Percentiles rank a stretch among this genome's conserved stretches.
phyloP scores from a whole-genome alignment of 2,329 filamentous ascomycete species.

The Magnaporthiopsis rhizophila region DNA sequence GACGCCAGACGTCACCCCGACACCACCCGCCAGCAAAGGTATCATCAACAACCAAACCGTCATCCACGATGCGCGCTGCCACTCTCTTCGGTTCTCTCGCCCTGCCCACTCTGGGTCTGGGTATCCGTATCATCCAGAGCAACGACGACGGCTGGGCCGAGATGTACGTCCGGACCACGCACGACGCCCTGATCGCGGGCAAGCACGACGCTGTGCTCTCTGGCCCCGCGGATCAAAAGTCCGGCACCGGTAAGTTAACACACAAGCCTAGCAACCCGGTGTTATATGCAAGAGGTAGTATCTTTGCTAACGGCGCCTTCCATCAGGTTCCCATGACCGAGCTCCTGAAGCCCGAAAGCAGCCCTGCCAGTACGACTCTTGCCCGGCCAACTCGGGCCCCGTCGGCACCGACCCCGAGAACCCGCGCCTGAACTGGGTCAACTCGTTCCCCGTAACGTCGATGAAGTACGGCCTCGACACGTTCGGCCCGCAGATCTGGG shows the following conservation, averaged over 20 bases:
- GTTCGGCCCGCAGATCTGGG: constrained; percentile 46
- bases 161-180: constrained; percentile 53
- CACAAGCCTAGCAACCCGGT: not conserved
- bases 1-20: not conserved
- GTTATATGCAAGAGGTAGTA: too few species aligned
- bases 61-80: constrained; percentile 5
- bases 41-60: not conserved
- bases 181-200: constrained; percentile 43
- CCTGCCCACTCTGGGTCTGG: constrained; percentile 8
- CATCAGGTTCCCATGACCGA: constrained; percentile 41
- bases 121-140: constrained; percentile 50
- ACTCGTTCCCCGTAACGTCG: constrained; percentile 58
- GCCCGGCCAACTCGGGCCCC: constrained; percentile 46
- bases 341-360: constrained; percentile 37
- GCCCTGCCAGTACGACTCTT: constrained; percentile 55
- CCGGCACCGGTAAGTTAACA: constrained; percentile 46
- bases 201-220: constrained; percentile 58
- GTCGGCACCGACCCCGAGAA: constrained; percentile 48
- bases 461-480: constrained; percentile 55
- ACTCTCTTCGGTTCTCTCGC: not conserved
- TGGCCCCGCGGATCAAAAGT: constrained; percentile 58
- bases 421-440: constrained; percentile 61
- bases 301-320: not conserved
- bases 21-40: not conserved
- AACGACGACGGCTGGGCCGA: constrained; percentile 73